Conservation (phyloP, 805 yeast species). For the Pichia nakasei region DNA sequence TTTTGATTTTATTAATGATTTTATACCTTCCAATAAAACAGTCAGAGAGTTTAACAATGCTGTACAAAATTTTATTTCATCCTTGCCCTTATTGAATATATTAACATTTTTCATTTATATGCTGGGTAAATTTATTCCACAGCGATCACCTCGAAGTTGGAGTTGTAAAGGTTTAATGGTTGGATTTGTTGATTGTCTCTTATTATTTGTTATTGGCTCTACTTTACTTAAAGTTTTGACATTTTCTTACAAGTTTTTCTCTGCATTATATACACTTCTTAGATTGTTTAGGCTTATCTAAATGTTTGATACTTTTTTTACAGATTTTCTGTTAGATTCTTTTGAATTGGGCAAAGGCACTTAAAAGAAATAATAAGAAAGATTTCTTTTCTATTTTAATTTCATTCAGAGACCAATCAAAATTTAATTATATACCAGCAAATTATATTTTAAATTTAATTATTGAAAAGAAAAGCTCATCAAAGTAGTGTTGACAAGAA, state of each 20-base stretch:
- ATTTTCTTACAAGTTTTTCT: neutral
- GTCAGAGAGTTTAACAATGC: slow-evolving; percentile 7
- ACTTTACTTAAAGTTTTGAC: neutral
- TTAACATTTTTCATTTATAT: neutral
- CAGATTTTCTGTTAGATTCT: too few species aligned
- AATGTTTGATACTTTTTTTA: too few species aligned
- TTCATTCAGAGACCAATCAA: too few species aligned
- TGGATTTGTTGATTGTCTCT: neutral
- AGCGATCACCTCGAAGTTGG: neutral
- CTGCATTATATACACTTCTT: neutral
- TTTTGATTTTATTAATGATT: neutral
- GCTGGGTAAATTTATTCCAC: neutral
- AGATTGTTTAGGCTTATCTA: neutral
- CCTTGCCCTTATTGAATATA: neutral
- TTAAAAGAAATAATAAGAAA: too few species aligned
- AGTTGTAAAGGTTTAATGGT: neutral
- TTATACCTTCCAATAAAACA: slow-evolving; percentile 3
- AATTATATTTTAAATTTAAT: too few species aligned
- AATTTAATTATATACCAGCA: too few species aligned
- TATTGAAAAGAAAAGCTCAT: too few species aligned
- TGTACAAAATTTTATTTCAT: neutral
- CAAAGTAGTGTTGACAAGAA: too few species aligned
- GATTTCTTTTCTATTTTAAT: too few species aligned
- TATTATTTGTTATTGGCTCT: neutral
- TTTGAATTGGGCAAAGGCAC: too few species aligned